These are phyloP conservation scores for Ampelomyces quisqualis DNA, from an alignment of 2,329 filamentous ascomycete genomes.

Conservation along the genomic window DNA sequence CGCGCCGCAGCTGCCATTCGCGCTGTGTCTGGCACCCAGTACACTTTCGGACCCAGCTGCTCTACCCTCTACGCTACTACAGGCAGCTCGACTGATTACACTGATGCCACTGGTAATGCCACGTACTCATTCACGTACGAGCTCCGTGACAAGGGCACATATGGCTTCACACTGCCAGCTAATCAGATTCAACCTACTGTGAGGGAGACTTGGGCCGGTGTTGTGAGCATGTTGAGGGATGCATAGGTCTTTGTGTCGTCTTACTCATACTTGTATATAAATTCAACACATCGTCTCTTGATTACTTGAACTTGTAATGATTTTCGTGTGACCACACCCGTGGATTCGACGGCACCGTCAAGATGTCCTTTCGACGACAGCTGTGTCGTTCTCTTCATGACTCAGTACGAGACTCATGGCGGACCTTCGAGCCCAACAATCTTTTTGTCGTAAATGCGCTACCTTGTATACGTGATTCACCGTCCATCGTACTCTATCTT, in stretches of 20 bases:
- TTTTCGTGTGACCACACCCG: neutral
- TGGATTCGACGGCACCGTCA: neutral
- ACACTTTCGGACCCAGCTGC: slow-evolving; percentile 55
- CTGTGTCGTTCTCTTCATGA: no score
- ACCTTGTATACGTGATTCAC: no score
- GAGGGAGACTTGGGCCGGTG: slow-evolving; percentile 50
- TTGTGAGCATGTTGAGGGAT: slow-evolving; percentile 32
- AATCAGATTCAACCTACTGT: slow-evolving; percentile 52
- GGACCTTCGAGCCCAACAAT: no score
- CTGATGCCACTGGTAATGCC: slow-evolving; percentile 45
- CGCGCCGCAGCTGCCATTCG: slow-evolving; percentile 55
- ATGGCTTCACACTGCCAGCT: slow-evolving; percentile 53
- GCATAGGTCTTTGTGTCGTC: slow-evolving; percentile 5
- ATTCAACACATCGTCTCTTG: neutral
- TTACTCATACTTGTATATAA: no score
- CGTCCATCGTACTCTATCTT: no score
- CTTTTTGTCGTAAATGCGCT: no score
- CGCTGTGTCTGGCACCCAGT: slow-evolving; percentile 53
- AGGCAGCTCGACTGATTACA: slow-evolving; percentile 49
- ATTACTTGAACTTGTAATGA: neutral
- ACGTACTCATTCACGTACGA: slow-evolving; percentile 53
- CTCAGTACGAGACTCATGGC: no score
- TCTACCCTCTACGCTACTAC: slow-evolving; percentile 60
- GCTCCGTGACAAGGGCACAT: slow-evolving; percentile 50
- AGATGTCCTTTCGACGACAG: no score